A percentile compares a stretch with the other conserved stretches of the same genome.
Evolutionary conservation across 805 yeast genomes (phyloP).

Genomic region (Kodamaea jinghongensis): DNA sequence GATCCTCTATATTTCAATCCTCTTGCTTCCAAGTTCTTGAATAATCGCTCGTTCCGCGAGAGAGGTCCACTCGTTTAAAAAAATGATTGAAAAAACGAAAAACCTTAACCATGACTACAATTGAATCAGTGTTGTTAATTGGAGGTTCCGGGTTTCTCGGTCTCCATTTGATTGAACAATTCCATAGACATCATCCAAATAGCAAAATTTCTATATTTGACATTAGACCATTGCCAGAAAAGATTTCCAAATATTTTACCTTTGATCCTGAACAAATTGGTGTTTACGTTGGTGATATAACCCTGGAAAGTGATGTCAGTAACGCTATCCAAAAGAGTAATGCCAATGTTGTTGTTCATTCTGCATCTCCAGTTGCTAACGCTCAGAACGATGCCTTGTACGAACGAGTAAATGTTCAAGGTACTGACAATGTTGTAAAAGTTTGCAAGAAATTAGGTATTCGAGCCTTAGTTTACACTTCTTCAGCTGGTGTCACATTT

Average conservation of each 20-base stretch:
- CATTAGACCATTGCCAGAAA: conserved; percentile 80
- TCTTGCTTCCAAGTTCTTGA: too few species aligned
- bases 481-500: conserved; percentile 96
- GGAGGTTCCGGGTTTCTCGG: conserved; percentile 98
- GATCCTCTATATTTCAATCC: too few species aligned
- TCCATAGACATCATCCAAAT: conserved; percentile 58
- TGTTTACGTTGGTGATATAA: conserved; percentile 80
- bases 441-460: conserved; percentile 54
- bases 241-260: conserved; percentile 67
- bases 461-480: conserved; percentile 83
- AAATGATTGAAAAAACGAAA: not conserved
- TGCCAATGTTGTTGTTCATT: conserved; percentile 83
- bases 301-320: conserved; percentile 65
- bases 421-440: conserved; percentile 72
- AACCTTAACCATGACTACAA: conserved; percentile 12
- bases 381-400: conserved; percentile 68
- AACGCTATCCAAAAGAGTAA: conserved; percentile 55
- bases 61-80: not conserved
- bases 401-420: conserved; percentile 85
- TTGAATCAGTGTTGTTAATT: conserved; percentile 69
- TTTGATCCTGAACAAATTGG: conserved; percentile 58
- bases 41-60: too few species aligned
- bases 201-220: conserved; percentile 86
- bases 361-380: conserved; percentile 97
- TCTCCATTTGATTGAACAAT: conserved; percentile 84